Percentiles rank a stretch among this genome's conserved stretches.
These are phyloP conservation scores for Rubroboletus satanas DNA, from an alignment of 768 basidiomycete species.

Conservation along the genomic window DNA sequence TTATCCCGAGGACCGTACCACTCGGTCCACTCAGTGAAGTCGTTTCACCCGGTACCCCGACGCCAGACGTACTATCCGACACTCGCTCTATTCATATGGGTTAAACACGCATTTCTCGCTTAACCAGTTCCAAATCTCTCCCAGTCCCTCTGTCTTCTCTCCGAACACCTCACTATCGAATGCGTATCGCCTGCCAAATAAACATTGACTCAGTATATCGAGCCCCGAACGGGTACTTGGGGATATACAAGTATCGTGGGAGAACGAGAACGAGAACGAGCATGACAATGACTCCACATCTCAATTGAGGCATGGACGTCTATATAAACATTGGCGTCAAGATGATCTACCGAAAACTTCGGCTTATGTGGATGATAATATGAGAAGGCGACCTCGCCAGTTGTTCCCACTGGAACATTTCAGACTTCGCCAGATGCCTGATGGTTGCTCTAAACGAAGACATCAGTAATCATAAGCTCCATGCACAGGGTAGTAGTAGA, in stretches of 20 bases:
- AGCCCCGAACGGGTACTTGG: neutral
- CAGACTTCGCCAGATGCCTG: slow-evolving; percentile 90
- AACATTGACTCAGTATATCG: slow-evolving; percentile 19
- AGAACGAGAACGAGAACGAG: slow-evolving; percentile 1
- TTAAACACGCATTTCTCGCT: slow-evolving; percentile 19
- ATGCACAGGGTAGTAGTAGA: neutral
- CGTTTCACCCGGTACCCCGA: neutral
- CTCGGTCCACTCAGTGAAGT: neutral
- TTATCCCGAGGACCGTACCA: neutral
- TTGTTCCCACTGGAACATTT: slow-evolving; percentile 49
- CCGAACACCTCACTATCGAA: slow-evolving; percentile 24
- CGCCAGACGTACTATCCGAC: neutral
- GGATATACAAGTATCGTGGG: neutral
- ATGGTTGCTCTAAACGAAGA: slow-evolving; percentile 67
- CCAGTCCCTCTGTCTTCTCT: slow-evolving; percentile 1
- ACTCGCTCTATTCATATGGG: neutral
- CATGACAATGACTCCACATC: slow-evolving; percentile 1
- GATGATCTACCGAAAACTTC: neutral
- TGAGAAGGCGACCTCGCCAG: slow-evolving; percentile 34
- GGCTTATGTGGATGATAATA: neutral
- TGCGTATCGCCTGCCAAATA: slow-evolving; percentile 39
- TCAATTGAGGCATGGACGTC: neutral
- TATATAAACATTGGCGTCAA: neutral
- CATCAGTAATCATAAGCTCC: neutral
- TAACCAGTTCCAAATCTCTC: slow-evolving; percentile 29